phyloP scores from a whole-genome alignment of 1,284 basidiomycete genomes.

The Rhodotorula sp. region DNA sequence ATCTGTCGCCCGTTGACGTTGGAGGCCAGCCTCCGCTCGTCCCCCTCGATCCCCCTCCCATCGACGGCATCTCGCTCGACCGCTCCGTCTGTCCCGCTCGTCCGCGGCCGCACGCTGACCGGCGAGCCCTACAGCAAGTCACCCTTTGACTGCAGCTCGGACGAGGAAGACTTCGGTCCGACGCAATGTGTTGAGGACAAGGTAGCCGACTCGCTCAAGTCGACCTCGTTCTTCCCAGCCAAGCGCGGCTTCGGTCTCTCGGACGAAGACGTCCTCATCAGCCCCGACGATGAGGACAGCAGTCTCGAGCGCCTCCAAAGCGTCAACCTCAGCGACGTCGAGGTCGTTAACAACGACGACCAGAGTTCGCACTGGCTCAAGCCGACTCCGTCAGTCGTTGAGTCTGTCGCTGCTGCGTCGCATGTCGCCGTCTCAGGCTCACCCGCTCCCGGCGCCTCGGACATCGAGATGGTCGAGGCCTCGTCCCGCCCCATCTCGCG shows the following conservation, averaged over 20 bases:
- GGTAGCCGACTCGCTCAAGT: background rate
- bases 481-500: background rate
- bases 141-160: background rate
- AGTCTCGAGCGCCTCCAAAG: background rate
- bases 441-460: background rate
- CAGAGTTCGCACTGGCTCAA: background rate
- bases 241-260: slow-evolving; percentile 20
- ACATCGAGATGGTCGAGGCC: too few species aligned
- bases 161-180: background rate
- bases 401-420: background rate
- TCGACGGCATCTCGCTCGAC: background rate
- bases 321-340: background rate
- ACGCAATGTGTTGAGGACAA: background rate
- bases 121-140: too few species aligned
- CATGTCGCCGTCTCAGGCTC: background rate
- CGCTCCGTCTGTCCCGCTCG: background rate
- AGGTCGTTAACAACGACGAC: background rate
- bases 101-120: background rate
- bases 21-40: too few species aligned
- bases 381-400: background rate
- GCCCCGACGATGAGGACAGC: background rate
- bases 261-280: slow-evolving; percentile 12
- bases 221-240: too few species aligned
- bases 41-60: too few species aligned
- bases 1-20: too few species aligned